Evolutionary conservation across 1,139 yeast genomes (phyloP), one percentile per base, ranked within the genome.

Genomic region (Saccharomyces hybrid): DNA sequence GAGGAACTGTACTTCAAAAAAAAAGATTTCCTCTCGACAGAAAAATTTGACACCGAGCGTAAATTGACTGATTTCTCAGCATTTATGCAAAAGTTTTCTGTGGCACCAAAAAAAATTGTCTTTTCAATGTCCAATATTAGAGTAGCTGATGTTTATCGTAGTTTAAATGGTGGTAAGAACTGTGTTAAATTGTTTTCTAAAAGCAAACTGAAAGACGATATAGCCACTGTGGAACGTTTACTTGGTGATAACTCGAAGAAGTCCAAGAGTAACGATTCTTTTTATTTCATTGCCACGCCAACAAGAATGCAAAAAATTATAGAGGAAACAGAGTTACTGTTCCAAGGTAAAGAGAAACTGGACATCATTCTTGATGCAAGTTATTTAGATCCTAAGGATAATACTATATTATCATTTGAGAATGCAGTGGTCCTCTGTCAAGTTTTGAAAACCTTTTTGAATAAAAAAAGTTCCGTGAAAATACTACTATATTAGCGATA

Each of bases 121-220:
- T 55, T 69, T 26, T 61, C 68, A 2, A 57, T 64, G 59, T 65
- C 72, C 2, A 69, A 69, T 53, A 61, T 68, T 34, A 59, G 72
- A 55, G 71, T 69, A 8, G 72, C 72, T 0, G 71, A 69, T 53
- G 59, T 68, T 1, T 64, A 59, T 46, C 76, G 78, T 60, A 75
- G 75, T 29, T 62, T 83, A 32, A 71, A 76, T 2, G 85, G 85
- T 3, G 76, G 83, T 1, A 63, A 62, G 51, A 56, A 55, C 42
- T 79, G 85, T 8, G 61, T 83, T 41, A 84, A 84, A 64, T 62
- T 84, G 51, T 84, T 84, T 63, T 80, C 81, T 56, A 84, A 84
- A 66, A 84, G 82, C 64, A 83, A 83, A 61, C 65, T 84, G 50
- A 75, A 76, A 38, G 83, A 80, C 34, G 89, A 84, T 65, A 65